A percentile compares a stretch with the other conserved stretches of the same genome.
These are phyloP conservation scores for Geosiphon pyriformis DNA, from an alignment of 192 early-diverging fungal species.

Conservation along the genomic window DNA sequence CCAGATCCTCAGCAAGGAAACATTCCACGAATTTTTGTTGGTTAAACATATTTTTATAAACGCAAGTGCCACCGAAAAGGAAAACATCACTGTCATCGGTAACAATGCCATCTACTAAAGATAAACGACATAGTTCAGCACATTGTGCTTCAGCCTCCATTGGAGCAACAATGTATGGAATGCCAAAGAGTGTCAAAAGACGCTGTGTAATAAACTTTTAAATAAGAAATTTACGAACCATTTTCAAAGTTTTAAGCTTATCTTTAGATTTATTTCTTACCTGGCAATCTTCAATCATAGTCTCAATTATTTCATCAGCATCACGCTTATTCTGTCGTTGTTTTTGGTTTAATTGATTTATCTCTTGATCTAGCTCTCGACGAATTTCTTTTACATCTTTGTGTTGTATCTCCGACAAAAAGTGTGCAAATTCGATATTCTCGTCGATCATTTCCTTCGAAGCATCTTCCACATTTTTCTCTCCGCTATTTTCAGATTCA, in stretches of 20 bases:
- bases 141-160: slow-evolving; percentile 99
- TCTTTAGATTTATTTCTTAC: slow-evolving; percentile 33
- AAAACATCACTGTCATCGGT: slow-evolving; percentile 98
- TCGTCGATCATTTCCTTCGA: slow-evolving; percentile 43
- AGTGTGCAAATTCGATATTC: slow-evolving; percentile 60
- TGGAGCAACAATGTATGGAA: slow-evolving; percentile 88
- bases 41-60: slow-evolving; percentile 95
- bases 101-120: slow-evolving; percentile 88
- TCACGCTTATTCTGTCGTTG: slow-evolving; percentile 51
- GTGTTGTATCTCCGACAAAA: slow-evolving; percentile 46
- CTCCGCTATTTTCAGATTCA: slow-evolving; percentile 10
- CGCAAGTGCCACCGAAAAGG: slow-evolving; percentile 75
- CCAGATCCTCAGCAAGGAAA: slow-evolving; percentile 63
- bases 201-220: slow-evolving; percentile 56
- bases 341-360: slow-evolving; percentile 43
- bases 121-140: slow-evolving; percentile 53
- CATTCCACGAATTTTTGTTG: slow-evolving; percentile 83
- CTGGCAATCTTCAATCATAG: slow-evolving; percentile 72
- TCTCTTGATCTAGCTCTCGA: slow-evolving; percentile 45
- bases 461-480: slow-evolving; percentile 37
- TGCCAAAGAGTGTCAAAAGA: slow-evolving; percentile 83
- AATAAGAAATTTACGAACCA: no score
- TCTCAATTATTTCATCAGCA: slow-evolving; percentile 57
- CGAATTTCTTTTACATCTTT: slow-evolving; percentile 38
- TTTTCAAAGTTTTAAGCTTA: no score